These are phyloP conservation scores for Blumeria hordei DNA, from an alignment of 2,329 filamentous ascomycete species.

Conservation along the genomic window DNA sequence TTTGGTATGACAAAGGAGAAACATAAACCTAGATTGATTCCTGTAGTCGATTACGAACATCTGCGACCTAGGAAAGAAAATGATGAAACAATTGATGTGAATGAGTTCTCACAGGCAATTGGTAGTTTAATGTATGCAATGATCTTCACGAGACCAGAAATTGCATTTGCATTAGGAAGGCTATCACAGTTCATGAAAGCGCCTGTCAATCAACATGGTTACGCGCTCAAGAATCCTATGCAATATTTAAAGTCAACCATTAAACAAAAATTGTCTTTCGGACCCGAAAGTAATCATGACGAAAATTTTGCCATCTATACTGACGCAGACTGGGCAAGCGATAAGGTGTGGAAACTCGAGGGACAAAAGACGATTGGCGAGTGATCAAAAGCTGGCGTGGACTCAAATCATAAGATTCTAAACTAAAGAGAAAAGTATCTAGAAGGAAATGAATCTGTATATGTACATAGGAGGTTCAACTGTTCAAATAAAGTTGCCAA, in stretches of 20 bases:
- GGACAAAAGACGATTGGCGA: too few species aligned
- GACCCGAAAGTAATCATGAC: background rate
- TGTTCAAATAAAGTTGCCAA: too few species aligned
- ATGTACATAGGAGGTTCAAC: too few species aligned
- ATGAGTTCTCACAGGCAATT: background rate
- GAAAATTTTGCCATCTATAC: background rate
- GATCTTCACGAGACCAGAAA: background rate
- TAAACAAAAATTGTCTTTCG: background rate
- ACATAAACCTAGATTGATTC: background rate
- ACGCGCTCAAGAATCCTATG: background rate
- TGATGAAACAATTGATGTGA: background rate
- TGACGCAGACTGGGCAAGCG: background rate
- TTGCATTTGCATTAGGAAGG: background rate
- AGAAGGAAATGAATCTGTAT: too few species aligned
- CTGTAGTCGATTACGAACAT: background rate
- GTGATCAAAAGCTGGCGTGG: too few species aligned
- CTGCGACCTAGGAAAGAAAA: background rate
- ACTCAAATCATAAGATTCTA: too few species aligned
- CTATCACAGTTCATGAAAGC: too few species aligned
- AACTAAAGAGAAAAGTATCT: too few species aligned
- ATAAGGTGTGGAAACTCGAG: too few species aligned
- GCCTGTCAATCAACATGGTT: background rate
- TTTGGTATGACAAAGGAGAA: background rate
- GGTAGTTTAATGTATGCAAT: background rate
- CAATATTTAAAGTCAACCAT: background rate